A percentile compares a stretch with the other conserved stretches of the same genome.
phyloP scores from a whole-genome alignment of 768 basidiomycete genomes.

The Russula olivacea region DNA sequence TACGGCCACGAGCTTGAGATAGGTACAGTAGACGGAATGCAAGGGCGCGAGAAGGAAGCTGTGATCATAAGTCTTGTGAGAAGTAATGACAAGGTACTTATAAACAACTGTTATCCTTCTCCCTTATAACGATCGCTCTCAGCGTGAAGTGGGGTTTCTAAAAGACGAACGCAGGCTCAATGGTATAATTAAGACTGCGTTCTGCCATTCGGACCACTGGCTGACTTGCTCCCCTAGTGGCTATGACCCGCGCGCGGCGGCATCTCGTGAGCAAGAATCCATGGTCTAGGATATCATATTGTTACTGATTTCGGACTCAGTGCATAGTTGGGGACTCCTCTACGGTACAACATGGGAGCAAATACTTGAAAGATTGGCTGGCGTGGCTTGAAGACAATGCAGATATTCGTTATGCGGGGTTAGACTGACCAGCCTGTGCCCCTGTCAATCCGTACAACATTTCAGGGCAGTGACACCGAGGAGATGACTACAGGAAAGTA shows the following conservation, averaged over 20 bases:
- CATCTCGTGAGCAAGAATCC: slow-evolving; percentile 60
- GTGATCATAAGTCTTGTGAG: slow-evolving; percentile 89
- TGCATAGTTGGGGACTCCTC: slow-evolving; percentile 92
- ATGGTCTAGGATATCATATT: not conserved
- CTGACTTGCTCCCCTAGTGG: slow-evolving; percentile 44
- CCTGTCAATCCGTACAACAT: not conserved
- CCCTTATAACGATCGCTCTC: slow-evolving; percentile 11
- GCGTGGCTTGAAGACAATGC: slow-evolving; percentile 85
- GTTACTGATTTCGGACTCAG: slow-evolving; percentile 35
- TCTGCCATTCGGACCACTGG: not conserved
- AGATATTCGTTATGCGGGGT: slow-evolving; percentile 81
- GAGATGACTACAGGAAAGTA: not conserved
- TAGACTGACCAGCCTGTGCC: slow-evolving; percentile 32
- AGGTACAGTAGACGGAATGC: slow-evolving; percentile 95
- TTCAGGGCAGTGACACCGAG: not conserved
- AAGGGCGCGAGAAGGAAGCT: slow-evolving; percentile 94
- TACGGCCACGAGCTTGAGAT: slow-evolving; percentile 74
- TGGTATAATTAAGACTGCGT: slow-evolving; percentile 42
- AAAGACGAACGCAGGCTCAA: slow-evolving; percentile 91
- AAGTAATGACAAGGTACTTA: slow-evolving; percentile 73
- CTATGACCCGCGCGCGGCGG: slow-evolving; percentile 87
- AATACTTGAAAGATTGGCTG: slow-evolving; percentile 86
- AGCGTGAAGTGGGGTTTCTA: slow-evolving; percentile 91
- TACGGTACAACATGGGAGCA: slow-evolving; percentile 78
- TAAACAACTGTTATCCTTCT: slow-evolving; percentile 18